Base-by-base conservation (phyloP, 768 basidiomycete species). In the Tylopilus plumbeoviolaceoides region DNA sequence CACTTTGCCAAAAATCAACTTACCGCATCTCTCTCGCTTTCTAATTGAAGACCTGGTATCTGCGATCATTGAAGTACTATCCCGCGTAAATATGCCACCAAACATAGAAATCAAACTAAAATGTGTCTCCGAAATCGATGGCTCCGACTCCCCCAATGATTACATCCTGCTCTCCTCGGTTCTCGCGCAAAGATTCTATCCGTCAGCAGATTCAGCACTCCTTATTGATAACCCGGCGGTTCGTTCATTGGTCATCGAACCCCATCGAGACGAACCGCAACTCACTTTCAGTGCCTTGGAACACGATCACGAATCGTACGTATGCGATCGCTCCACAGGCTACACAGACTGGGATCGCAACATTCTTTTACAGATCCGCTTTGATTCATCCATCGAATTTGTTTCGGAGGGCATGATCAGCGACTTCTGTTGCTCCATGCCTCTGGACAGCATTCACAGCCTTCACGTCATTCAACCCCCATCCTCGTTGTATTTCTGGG, bases 21-120 rank as follows among this genome's bases (percentile, higher is more conserved):
- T 60, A 31, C 47, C 51, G 2, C 31, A 2, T n/a, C 58, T 60
- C 6, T 48, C 51, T 41, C 47, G 48, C 23, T 25, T 59, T n/a
- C 20, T 6, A 2, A 12, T 60, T 44, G 20, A 12, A 12, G 58
- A 45, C 28, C 44, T 51, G 10, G 25, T 47, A 9, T 50, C 48
- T 17, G 40, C 47, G 18, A 41, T 59, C 10, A 14, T 51, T 18
- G 43, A 23, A 4, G 31, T 60, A 1, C 25, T 60, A 7, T 51
- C 59, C 10, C 33, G 25, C 31, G 12, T 59, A 17, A 30, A 46
- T 15, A 20, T 60, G 6, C 54, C 57, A 11, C 17, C 15, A 15
- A 8, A 35, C 18, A 15, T 36, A 2, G 38, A 41, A 21, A 18
- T 53, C 40, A 53, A 21, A 15, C 9, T 56, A 17, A 11, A 11